Base-by-base conservation (phyloP, 805 yeast genomes). In the Ogataea saltuana region DNA sequence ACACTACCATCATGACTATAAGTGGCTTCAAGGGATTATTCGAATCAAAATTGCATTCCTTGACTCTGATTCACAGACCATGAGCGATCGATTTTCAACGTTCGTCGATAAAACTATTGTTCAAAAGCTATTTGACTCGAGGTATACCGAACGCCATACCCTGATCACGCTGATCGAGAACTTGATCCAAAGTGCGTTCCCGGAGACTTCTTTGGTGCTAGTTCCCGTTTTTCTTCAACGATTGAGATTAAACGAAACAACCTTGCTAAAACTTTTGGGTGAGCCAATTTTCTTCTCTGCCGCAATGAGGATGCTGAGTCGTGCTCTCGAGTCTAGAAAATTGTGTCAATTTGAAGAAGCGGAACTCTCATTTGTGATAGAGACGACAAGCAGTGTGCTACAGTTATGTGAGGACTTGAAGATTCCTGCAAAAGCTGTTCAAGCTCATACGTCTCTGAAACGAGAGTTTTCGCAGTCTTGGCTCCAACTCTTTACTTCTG, bases 381-480 rank as follows among this genome's bases (percentile, higher is more conserved):
- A 51, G 25, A 26, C 30, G 4, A 11, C 33, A 10, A n/a, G 42
- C n/a, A 10, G 26, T 20, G n/a, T 43, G 6, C 18, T 51, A 8
- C 20, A 18, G 13, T n/a, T 20, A 2, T 19, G 25, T n/a, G 51
- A 46, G 13, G 21, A 28, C 9, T 23, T 15, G n/a, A 34, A 35
- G 6, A 7, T 15, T n/a, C 13, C 41, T 4, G 16, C 33, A 4
- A 29, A 31, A 23, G 15, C 39, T 4, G 26, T 18, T 17, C 18
- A 44, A 6, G 29, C 31, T n/a, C 39, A 28, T 29, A 53, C 44
- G 15, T 23, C 48, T 4, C 41, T 59, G 23, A 41, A 48, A 15
- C 37, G 43, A 4, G 63, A 57, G 19, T 40, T 55, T 8, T 20
- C 39, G 4, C 51, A 50, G 19, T 50, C 46, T 3, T 54, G 51